A percentile compares a stretch with the other conserved stretches of the same genome.
Conservation (phyloP, 345 rosid genomes). For the Pugionium dolabratum region DNA sequence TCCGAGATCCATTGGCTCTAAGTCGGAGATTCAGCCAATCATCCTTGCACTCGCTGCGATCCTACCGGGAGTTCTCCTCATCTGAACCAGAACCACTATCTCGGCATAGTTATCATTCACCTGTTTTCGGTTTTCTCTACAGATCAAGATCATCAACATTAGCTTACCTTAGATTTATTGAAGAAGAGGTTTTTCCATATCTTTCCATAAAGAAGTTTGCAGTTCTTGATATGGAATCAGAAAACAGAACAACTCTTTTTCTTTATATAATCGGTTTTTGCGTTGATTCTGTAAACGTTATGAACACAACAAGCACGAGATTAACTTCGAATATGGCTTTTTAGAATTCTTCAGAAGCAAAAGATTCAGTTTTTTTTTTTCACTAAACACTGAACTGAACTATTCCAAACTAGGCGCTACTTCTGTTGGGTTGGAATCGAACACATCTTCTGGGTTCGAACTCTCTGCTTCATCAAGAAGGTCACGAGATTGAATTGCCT, state of each 20-base stretch:
- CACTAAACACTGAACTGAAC: slow-evolving; percentile 30
- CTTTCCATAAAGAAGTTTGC: neutral
- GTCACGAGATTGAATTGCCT: slow-evolving; percentile 65
- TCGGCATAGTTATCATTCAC: too few species aligned
- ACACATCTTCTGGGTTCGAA: slow-evolving; percentile 76
- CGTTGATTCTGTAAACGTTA: slow-evolving; percentile 36
- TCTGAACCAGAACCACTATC: neutral
- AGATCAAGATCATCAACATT: too few species aligned
- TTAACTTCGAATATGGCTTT: slow-evolving; percentile 15
- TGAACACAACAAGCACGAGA: slow-evolving; percentile 28
- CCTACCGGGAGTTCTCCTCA: slow-evolving; percentile 33
- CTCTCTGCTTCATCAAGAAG: slow-evolving; percentile 75
- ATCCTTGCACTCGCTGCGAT: slow-evolving; percentile 31
- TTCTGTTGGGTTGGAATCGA: slow-evolving; percentile 97
- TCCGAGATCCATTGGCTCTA: slow-evolving; percentile 35
- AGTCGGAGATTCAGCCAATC: slow-evolving; percentile 30
- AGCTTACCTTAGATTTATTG: too few species aligned
- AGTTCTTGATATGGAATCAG: slow-evolving; percentile 11
- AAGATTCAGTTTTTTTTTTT: slow-evolving; percentile 8
- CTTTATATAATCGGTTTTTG: neutral
- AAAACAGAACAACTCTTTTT: slow-evolving; percentile 1
- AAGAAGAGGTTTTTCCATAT: too few species aligned
- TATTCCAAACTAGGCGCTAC: slow-evolving; percentile 92
- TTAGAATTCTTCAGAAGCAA: slow-evolving; percentile 1
- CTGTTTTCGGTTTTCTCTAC: too few species aligned